Evolutionary conservation across 106 monocot species (phyloP).

Genomic region (Xerophyta viscosa): DNA sequence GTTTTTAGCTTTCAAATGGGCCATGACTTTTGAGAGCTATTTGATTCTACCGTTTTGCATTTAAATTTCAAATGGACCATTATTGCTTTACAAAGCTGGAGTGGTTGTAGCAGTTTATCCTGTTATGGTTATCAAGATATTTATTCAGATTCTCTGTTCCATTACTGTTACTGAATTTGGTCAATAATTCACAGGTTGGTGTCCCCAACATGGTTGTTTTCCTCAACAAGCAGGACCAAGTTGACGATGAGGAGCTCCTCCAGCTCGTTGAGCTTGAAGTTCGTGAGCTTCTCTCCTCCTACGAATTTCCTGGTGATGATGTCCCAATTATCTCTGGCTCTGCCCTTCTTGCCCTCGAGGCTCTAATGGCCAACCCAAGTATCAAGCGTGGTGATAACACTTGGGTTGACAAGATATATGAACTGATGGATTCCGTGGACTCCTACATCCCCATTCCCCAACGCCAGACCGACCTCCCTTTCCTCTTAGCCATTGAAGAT

Average conservation of each 20-base stretch:
- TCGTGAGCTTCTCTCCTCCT: conserved; percentile 72
- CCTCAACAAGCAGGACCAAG: conserved; percentile 90
- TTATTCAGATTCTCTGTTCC: too few relatives aligned
- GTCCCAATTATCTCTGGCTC: conserved; percentile 85
- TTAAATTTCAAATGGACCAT: too few relatives aligned
- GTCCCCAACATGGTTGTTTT: conserved; percentile 94
- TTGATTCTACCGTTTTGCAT: too few relatives aligned
- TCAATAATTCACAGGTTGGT: conserved; percentile 33
- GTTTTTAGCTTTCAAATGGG: too few relatives aligned
- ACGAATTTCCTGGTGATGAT: conserved; percentile 90
- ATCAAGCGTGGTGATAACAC: conserved; percentile 72
- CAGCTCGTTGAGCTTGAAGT: conserved; percentile 84
- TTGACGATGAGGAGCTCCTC: conserved; percentile 81
- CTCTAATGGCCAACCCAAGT: conserved; percentile 52
- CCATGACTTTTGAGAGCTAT: too few relatives aligned
- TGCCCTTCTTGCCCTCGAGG: conserved; percentile 84
- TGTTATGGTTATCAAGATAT: too few relatives aligned
- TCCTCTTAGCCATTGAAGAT: conserved; percentile 84
- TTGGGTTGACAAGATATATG: conserved; percentile 87
- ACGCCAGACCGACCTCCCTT: conserved; percentile 83
- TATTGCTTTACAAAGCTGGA: too few relatives aligned
- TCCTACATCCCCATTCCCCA: conserved; percentile 87
- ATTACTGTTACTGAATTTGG: too few relatives aligned
- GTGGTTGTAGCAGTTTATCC: too few relatives aligned
- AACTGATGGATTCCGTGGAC: conserved; percentile 84